phyloP scores from a whole-genome alignment of 73 alveolate species.

The Urostyla sp. region DNA sequence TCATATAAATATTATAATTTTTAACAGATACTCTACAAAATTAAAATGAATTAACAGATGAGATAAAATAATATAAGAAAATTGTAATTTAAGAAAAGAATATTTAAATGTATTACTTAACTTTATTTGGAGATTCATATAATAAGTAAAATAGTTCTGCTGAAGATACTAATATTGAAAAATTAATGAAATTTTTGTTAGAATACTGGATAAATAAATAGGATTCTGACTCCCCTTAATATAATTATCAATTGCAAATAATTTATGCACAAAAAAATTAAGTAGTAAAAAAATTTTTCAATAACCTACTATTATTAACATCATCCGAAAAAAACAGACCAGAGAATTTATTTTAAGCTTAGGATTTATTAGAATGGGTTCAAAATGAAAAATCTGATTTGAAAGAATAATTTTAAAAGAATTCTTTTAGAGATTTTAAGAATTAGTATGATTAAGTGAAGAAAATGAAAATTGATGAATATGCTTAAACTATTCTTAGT shows the following conservation, averaged over 20 bases:
- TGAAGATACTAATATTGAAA: slow-evolving; percentile 29
- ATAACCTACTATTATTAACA: not conserved
- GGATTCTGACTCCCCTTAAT: not conserved
- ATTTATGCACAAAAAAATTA: not conserved
- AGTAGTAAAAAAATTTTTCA: slow-evolving; percentile 22
- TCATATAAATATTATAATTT: too few relatives aligned
- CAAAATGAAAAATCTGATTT: slow-evolving; percentile 7
- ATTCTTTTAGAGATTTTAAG: slow-evolving; percentile 26
- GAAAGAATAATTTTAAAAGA: not conserved
- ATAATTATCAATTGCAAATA: not conserved
- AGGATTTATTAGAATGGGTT: not conserved
- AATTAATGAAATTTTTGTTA: slow-evolving; percentile 31
- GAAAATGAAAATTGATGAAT: slow-evolving; percentile 34
- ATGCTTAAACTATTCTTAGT: not conserved
- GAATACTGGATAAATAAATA: not conserved
- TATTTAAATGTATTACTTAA: too few relatives aligned
- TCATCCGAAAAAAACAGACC: slow-evolving; percentile 36
- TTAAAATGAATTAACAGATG: too few relatives aligned
- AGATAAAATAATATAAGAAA: too few relatives aligned
- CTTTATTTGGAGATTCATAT: slow-evolving; percentile 19
- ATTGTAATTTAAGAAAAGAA: too few relatives aligned
- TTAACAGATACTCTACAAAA: too few relatives aligned
- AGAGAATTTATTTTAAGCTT: slow-evolving; percentile 23
- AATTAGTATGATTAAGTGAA: slow-evolving; percentile 7
- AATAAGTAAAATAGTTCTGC: not conserved